Evolutionary conservation across 768 basidiomycete genomes (phyloP).

Genomic region (Lyophyllum decastes): DNA sequence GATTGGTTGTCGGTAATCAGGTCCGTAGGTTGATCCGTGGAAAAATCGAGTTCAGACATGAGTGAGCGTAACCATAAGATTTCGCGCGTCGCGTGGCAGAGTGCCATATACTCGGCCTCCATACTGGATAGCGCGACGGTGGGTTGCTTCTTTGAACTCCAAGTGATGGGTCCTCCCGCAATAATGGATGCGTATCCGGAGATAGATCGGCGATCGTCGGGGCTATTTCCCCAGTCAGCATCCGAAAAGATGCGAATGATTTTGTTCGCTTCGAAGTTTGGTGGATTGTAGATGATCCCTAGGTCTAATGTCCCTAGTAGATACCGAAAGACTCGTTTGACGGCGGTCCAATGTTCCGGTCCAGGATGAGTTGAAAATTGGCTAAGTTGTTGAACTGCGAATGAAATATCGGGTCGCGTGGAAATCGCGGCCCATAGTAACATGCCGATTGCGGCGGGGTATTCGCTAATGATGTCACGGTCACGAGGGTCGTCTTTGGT

Average conservation of each 20-base stretch:
- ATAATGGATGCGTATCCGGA: neutral
- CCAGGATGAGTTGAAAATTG: conserved; percentile 35
- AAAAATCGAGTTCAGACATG: conserved; percentile 18
- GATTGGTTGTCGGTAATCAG: conserved; percentile 32
- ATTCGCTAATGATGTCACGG: neutral
- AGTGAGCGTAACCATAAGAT: neutral
- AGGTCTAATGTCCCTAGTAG: conserved; percentile 33
- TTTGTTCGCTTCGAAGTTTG: too few species aligned
- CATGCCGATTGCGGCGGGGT: conserved; percentile 23
- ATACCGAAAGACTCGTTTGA: conserved; percentile 41
- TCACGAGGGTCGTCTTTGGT: neutral
- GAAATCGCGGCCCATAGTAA: too few species aligned
- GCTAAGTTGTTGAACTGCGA: conserved; percentile 29
- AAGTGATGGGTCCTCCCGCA: neutral
- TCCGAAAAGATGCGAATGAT: too few species aligned
- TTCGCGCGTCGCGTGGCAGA: conserved; percentile 3
- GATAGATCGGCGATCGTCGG: neutral
- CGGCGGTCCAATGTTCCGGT: conserved; percentile 35
- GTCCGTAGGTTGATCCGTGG: conserved; percentile 1
- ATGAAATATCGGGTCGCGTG: too few species aligned
- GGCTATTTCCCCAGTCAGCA: neutral
- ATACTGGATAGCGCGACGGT: too few species aligned
- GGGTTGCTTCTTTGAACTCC: conserved; percentile 7
- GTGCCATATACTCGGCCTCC: conserved; percentile 10
- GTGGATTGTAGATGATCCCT: too few species aligned